Conservation (phyloP, 1,284 basidiomycete genomes). For the Blastosporella zonata region DNA sequence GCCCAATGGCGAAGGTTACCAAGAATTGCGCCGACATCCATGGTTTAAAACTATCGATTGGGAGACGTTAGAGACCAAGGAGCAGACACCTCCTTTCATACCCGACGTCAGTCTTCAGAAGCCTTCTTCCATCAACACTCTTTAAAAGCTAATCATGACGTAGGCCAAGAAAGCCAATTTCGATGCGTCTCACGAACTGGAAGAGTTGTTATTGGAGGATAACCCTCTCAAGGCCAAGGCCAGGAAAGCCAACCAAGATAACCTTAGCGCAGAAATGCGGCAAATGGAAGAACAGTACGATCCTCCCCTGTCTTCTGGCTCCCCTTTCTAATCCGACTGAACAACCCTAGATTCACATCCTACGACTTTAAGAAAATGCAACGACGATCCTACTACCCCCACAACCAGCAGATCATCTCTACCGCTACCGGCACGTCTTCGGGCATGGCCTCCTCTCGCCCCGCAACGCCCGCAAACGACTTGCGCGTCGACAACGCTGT, state of each 20-base stretch:
- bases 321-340: neutral
- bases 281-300: slow-evolving; percentile 98
- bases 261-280: slow-evolving; percentile 86
- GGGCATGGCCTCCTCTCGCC: slow-evolving; percentile 46
- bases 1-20: slow-evolving; percentile 72
- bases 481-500: slow-evolving; percentile 38
- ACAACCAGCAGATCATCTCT: slow-evolving; percentile 67
- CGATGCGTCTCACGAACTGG: slow-evolving; percentile 97
- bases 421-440: slow-evolving; percentile 50
- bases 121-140: slow-evolving; percentile 9
- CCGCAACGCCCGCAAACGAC: slow-evolving; percentile 45
- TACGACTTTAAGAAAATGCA: slow-evolving; percentile 86
- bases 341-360: slow-evolving; percentile 58
- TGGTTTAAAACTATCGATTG: slow-evolving; percentile 91
- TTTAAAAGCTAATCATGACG: slow-evolving; percentile 4
- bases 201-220: slow-evolving; percentile 93
- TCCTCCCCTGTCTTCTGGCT: neutral
- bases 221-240: slow-evolving; percentile 96
- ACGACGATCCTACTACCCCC: slow-evolving; percentile 78
- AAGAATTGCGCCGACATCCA: slow-evolving; percentile 75
- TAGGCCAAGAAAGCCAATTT: slow-evolving; percentile 98
- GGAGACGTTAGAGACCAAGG: slow-evolving; percentile 80
- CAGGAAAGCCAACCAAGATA: slow-evolving; percentile 87
- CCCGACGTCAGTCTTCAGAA: slow-evolving; percentile 70
- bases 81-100: slow-evolving; percentile 82